Percentiles rank a stretch among this genome's conserved stretches.
Evolutionary conservation across 768 basidiomycete genomes (phyloP).

Genomic region (Boletales sp.): DNA sequence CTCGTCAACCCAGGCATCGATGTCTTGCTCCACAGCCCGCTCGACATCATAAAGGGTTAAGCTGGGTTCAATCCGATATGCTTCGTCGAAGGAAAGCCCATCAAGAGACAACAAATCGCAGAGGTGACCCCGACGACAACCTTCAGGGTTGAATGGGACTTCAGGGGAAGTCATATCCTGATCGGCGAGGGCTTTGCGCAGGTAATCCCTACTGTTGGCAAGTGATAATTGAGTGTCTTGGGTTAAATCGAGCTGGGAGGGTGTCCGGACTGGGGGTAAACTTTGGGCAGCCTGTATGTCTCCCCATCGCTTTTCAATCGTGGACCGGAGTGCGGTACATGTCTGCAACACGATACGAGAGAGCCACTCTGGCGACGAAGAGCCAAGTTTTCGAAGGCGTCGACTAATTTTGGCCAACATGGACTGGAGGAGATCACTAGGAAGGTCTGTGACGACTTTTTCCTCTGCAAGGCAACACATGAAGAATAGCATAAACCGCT

Average conservation of each 20-base stretch:
- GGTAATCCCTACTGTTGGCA: constrained; percentile 22
- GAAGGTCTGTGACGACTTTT: constrained; percentile 9
- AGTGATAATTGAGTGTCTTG: constrained; percentile 35
- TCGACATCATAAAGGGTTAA: constrained; percentile 38
- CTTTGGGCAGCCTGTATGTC: constrained; percentile 24
- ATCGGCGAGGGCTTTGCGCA: constrained; percentile 18
- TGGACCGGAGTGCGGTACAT: constrained; percentile 15
- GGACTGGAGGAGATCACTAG: constrained; percentile 27
- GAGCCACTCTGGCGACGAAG: constrained; percentile 26
- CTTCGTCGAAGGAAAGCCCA: constrained; percentile 11
- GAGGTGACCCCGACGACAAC: constrained; percentile 10
- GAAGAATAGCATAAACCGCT: constrained; percentile 45
- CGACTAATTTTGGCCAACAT: constrained; percentile 28
- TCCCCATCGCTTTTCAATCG: constrained; percentile 34
- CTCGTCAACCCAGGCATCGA: constrained; percentile 33
- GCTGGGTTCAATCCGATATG: constrained; percentile 6
- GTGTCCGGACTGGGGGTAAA: constrained; percentile 26
- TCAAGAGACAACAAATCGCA: constrained; percentile 13
- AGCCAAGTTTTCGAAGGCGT: constrained; percentile 24
- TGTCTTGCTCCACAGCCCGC: constrained; percentile 22
- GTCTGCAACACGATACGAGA: constrained; percentile 37
- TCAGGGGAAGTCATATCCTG: not conserved
- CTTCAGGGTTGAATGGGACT: not conserved
- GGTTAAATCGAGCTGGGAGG: constrained; percentile 23
- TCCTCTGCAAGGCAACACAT: constrained; percentile 25